A percentile compares a stretch with the other conserved stretches of the same genome.
Conservation (phyloP, 2,329 filamentous ascomycete genomes). For the Colletotrichum australisinense region DNA sequence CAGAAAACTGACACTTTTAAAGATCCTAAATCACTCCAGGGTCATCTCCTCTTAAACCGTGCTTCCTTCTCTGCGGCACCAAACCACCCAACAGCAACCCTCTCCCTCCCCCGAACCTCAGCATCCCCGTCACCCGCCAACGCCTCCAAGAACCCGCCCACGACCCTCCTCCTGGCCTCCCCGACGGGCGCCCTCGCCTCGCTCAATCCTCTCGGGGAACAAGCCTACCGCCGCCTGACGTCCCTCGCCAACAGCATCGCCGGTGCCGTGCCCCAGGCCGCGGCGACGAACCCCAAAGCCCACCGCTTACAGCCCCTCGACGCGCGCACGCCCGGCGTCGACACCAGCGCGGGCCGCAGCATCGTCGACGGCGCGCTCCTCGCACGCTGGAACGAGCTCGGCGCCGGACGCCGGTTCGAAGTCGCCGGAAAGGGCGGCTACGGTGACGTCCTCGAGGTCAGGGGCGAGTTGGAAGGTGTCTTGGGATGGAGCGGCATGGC, state of each 20-base stretch:
- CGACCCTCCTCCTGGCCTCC: constrained; percentile 74
- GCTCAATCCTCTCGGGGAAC: constrained; percentile 81
- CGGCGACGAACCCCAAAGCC: constrained; percentile 85
- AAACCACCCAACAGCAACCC: constrained; percentile 79
- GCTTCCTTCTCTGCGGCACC: constrained; percentile 88
- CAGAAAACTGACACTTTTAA: constrained; percentile 39
- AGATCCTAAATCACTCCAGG: constrained; percentile 95
- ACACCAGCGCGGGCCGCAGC: constrained; percentile 69
- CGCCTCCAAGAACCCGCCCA: constrained; percentile 48
- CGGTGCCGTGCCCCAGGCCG: constrained; percentile 79
- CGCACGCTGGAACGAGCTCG: constrained; percentile 79
- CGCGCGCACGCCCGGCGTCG: constrained; percentile 63
- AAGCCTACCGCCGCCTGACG: constrained; percentile 84
- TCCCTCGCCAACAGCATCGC: constrained; percentile 85
- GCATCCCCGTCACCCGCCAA: constrained; percentile 40
- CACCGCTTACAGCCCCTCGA: constrained; percentile 69
- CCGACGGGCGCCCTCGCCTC: constrained; percentile 81
- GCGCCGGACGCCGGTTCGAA: constrained; percentile 77
- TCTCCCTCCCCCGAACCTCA: constrained; percentile 76
- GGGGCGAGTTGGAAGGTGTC: constrained; percentile 74
- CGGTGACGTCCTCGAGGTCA: constrained; percentile 71
- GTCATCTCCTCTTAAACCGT: constrained; percentile 86
- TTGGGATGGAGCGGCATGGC: constrained; percentile 73
- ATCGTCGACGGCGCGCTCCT: constrained; percentile 85
- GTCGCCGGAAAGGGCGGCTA: constrained; percentile 80